phyloP scores from a whole-genome alignment of 371 early-diverging fungal genomes.

The Quaeritorhiza haematococci region DNA sequence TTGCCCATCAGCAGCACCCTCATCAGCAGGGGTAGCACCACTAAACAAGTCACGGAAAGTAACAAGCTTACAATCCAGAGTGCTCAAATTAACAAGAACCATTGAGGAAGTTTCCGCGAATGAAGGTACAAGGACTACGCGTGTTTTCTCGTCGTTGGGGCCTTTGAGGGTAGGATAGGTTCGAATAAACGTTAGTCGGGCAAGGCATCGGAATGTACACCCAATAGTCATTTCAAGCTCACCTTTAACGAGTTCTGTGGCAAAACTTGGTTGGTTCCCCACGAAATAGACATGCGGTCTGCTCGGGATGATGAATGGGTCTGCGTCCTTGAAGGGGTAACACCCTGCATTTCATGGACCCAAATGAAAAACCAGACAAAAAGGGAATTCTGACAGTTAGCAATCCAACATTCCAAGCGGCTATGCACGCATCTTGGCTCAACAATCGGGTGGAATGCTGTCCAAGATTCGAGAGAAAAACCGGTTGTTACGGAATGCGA shows the following conservation, averaged over 20 bases:
- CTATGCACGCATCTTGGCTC: too few relatives aligned
- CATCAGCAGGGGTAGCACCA: too few relatives aligned
- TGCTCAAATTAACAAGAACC: constrained; percentile 58
- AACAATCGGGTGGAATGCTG: too few relatives aligned
- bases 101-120: constrained; percentile 57
- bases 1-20: too few relatives aligned
- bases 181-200: background rate
- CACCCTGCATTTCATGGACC: constrained; percentile 71
- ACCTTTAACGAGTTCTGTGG: constrained; percentile 37
- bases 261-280: constrained; percentile 82
- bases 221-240: constrained; percentile 16
- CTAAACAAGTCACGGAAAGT: too few relatives aligned
- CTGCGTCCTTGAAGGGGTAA: constrained; percentile 76
- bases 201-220: constrained; percentile 32
- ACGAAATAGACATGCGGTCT: constrained; percentile 81
- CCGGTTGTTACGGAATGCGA: background rate
- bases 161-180: constrained; percentile 22
- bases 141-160: constrained; percentile 43
- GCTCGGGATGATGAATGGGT: constrained; percentile 74
- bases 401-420: too few relatives aligned
- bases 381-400: too few relatives aligned
- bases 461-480: too few relatives aligned
- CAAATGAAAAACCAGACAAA: background rate
- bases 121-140: constrained; percentile 62
- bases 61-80: constrained; percentile 56